Evolutionary conservation across 1,284 basidiomycete species (phyloP).

Genomic region (Tetrapyrgos nigripes): DNA sequence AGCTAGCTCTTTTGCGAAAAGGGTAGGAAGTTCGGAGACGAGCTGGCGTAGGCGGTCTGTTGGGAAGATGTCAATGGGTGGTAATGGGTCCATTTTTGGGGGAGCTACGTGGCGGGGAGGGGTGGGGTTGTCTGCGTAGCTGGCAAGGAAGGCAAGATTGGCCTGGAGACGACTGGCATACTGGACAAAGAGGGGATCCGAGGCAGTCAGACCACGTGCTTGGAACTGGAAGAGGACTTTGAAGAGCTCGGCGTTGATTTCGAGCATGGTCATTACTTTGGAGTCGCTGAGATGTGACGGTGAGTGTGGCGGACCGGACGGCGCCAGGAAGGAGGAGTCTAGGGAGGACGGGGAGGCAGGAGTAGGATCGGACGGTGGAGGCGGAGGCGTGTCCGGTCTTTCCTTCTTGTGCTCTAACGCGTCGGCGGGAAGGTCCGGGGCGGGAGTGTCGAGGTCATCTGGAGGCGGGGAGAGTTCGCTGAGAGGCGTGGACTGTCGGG

Average conservation of each 20-base stretch:
- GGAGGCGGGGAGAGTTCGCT: conserved; percentile 72
- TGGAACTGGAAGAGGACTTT: conserved; percentile 66
- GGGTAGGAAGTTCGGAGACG: conserved; percentile 61
- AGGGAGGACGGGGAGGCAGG: conserved; percentile 1
- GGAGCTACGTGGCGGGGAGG: conserved; percentile 32
- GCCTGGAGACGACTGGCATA: conserved; percentile 64
- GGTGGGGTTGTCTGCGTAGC: conserved; percentile 59
- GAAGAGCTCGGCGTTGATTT: conserved; percentile 70
- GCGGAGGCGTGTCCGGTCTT: conserved; percentile 1
- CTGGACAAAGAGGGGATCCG: conserved; percentile 63
- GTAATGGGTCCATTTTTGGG: conserved; percentile 64
- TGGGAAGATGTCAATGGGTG: conserved; percentile 53
- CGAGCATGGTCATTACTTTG: conserved; percentile 64
- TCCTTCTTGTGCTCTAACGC: conserved; percentile 28
- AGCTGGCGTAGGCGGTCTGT: conserved; percentile 66
- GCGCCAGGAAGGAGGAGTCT: neutral
- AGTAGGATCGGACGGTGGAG: conserved; percentile 3
- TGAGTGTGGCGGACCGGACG: conserved; percentile 15
- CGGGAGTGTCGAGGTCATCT: conserved; percentile 48
- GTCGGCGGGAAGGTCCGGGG: conserved; percentile 18
- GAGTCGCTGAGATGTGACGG: conserved; percentile 23
- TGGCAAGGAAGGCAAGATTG: conserved; percentile 72
- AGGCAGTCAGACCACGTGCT: conserved; percentile 49
- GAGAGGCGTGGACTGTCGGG: conserved; percentile 66
- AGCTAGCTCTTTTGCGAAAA: conserved; percentile 71